Evolutionary conservation across 2,329 filamentous ascomycete species (phyloP).

Genomic region (Trichoderma arundinaceum): DNA sequence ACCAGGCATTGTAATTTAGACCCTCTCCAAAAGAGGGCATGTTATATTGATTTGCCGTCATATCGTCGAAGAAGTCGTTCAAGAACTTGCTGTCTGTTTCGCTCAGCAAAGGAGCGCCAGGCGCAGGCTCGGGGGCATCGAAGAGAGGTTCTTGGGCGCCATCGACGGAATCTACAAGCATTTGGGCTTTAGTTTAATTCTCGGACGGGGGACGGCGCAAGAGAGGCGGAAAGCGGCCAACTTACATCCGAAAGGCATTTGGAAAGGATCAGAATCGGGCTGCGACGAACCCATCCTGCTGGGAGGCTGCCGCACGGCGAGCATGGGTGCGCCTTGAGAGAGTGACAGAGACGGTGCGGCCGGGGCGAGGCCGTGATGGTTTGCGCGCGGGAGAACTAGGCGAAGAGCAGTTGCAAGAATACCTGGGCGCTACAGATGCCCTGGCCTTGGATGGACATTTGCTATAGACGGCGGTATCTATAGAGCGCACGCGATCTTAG

Average conservation of each 20-base stretch:
- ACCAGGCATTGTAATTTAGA: conserved; percentile 58
- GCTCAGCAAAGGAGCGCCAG: conserved; percentile 68
- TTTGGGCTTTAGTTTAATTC: conserved; percentile 15
- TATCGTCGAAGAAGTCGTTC: conserved; percentile 61
- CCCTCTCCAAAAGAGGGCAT: conserved; percentile 58
- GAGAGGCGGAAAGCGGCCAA: conserved; percentile 34
- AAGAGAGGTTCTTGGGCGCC: conserved; percentile 52
- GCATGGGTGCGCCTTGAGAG: conserved; percentile 57
- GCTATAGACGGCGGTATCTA: background rate
- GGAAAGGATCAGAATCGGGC: conserved; percentile 56
- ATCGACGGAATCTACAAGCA: conserved; percentile 53
- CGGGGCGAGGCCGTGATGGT: conserved; percentile 4
- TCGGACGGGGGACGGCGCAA: background rate
- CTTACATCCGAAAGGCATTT: conserved; percentile 71
- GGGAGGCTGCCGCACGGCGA: conserved; percentile 58
- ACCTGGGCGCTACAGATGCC: conserved; percentile 11
- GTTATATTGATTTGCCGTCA: conserved; percentile 58
- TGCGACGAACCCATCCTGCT: conserved; percentile 66
- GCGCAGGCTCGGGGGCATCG: conserved; percentile 65
- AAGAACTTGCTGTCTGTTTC: conserved; percentile 66
- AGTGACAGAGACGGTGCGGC: conserved; percentile 8
- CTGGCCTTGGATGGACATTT: conserved; percentile 23
- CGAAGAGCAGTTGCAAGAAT: conserved; percentile 11
- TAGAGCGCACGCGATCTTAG: conserved; percentile 30
- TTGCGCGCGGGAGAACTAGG: conserved; percentile 12